Evolutionary conservation across 2,329 filamentous ascomycete genomes (phyloP).

Genomic region (Clonostachys chloroleuca): DNA sequence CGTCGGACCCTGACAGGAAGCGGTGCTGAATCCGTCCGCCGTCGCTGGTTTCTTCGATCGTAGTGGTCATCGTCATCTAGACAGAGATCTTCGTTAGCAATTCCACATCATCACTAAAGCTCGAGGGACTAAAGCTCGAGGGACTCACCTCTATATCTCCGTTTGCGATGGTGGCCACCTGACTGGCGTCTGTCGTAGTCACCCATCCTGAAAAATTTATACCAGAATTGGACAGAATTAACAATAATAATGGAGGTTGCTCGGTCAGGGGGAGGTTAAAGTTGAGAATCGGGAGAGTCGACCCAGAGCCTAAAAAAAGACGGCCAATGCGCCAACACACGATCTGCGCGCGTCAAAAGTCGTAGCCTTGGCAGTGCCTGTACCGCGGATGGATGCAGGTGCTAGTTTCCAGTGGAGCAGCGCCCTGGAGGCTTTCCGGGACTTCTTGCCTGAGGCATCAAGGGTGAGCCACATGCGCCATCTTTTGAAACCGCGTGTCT

Average conservation of each 20-base stretch:
- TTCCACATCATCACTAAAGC: constrained; percentile 3
- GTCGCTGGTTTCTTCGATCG: constrained; percentile 68
- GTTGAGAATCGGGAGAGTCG: no score
- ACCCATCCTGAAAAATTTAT: constrained; percentile 30
- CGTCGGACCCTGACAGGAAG: constrained; percentile 68
- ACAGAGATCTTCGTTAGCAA: not conserved
- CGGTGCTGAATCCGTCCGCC: constrained; percentile 68
- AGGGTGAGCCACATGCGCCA: no score
- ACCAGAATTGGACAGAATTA: not conserved
- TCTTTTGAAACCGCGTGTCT: no score
- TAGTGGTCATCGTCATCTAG: constrained; percentile 71
- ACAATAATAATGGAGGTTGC: not conserved
- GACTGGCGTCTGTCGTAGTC: constrained; percentile 53
- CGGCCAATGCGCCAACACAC: no score
- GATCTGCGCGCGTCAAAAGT: no score
- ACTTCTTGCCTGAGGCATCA: no score
- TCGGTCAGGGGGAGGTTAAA: no score
- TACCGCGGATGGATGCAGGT: no score
- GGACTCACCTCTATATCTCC: constrained; percentile 69
- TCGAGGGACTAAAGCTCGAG: not conserved
- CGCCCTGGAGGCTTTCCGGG: no score
- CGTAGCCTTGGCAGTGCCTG: no score
- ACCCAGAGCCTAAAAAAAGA: no score
- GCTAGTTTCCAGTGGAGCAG: no score
- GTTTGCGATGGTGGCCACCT: constrained; percentile 64